Conservation (phyloP, 1,284 basidiomycete species). For the Neonothopanus nambi region DNA sequence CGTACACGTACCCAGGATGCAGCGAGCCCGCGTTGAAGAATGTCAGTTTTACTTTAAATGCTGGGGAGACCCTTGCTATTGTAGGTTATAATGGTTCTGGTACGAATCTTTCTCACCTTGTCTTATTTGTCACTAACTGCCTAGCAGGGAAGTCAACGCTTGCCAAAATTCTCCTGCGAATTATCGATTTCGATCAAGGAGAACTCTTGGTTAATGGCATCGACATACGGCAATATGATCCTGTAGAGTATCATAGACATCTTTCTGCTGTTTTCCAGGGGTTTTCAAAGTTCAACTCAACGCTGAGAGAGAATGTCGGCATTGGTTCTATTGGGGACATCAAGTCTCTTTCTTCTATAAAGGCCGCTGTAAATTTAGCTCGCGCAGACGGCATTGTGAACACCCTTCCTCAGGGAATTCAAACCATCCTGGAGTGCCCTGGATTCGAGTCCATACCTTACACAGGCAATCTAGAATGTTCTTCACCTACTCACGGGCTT, state of each 20-base stretch:
- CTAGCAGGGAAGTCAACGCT: conserved; percentile 16
- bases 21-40: conserved; percentile 62
- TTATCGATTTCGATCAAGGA: conserved; percentile 71
- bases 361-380: conserved; percentile 62
- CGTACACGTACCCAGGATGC: conserved; percentile 76
- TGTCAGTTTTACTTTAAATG: conserved; percentile 65
- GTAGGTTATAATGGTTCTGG: conserved; percentile 83
- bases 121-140: conserved; percentile 14
- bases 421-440: conserved; percentile 64
- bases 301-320: conserved; percentile 77
- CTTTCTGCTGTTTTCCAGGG: conserved; percentile 80
- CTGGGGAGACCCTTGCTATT: conserved; percentile 79
- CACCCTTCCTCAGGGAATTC: conserved; percentile 62
- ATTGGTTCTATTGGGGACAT: conserved; percentile 68
- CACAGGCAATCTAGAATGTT: conserved; percentile 29
- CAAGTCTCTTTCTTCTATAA: conserved; percentile 50
- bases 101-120: conserved; percentile 28
- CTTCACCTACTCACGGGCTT: conserved; percentile 55
- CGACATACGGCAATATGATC: conserved; percentile 62
- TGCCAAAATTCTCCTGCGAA: conserved; percentile 59
- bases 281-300: conserved; percentile 75
- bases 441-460: conserved; percentile 56
- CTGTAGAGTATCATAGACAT: conserved; percentile 70
- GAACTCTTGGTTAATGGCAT: conserved; percentile 66
- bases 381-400: conserved; percentile 64